These are phyloP conservation scores for Ogataea paraovalis DNA, from an alignment of 805 yeast species.

Conservation along the genomic window DNA sequence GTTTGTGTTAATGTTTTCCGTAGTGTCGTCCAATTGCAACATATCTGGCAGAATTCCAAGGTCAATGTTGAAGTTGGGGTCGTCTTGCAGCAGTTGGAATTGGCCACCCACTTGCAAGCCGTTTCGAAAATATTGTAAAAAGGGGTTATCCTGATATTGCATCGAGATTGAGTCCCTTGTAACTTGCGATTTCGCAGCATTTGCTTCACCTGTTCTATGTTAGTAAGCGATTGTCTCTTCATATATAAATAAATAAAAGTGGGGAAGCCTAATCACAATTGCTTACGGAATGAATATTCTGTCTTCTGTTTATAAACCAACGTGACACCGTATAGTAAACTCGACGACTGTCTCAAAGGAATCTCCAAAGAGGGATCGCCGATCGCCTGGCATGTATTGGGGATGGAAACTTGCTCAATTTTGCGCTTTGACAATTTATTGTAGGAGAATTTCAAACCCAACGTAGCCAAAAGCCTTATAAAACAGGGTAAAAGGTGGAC, in stretches of 20 bases:
- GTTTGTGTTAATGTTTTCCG: not conserved
- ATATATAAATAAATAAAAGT: too few relatives aligned
- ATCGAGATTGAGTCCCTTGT: slow-evolving; percentile 4
- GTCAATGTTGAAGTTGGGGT: slow-evolving; percentile 35
- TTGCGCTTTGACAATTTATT: slow-evolving; percentile 28
- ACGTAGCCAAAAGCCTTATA: slow-evolving; percentile 28
- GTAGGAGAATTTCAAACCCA: slow-evolving; percentile 22
- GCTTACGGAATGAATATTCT: slow-evolving; percentile 37
- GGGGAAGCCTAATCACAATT: not conserved
- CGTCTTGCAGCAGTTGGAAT: slow-evolving; percentile 28
- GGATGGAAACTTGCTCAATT: slow-evolving; percentile 37
- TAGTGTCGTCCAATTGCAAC: slow-evolving; percentile 1
- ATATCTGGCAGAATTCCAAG: slow-evolving; percentile 26
- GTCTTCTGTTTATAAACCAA: slow-evolving; percentile 47
- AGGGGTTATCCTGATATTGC: not conserved
- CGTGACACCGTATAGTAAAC: slow-evolving; percentile 45
- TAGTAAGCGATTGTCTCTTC: not conserved
- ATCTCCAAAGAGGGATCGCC: slow-evolving; percentile 14
- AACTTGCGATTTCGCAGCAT: slow-evolving; percentile 10
- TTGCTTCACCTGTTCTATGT: slow-evolving; percentile 14
- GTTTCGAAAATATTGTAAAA: not conserved
- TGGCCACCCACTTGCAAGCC: not conserved
- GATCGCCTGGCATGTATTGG: slow-evolving; percentile 36
- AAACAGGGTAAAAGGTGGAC: slow-evolving; percentile 3
- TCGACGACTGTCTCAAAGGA: slow-evolving; percentile 37